These are phyloP conservation scores for Annulohypoxylon stygium DNA, from an alignment of 495 filamentous ascomycete species.

Conservation along the genomic window DNA sequence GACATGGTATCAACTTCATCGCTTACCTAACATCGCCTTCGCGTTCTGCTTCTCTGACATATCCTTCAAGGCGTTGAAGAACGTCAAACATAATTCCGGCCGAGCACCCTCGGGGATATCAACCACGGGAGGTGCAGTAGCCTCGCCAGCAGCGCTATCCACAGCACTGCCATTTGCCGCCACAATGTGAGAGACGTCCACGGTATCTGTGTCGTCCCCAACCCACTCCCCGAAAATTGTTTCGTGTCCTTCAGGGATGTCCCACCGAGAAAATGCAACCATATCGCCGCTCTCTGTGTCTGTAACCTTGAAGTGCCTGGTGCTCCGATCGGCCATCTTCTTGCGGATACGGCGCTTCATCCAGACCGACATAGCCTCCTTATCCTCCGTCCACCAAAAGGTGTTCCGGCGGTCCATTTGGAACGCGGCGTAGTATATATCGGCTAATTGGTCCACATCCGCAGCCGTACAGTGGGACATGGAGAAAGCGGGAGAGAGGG, in stretches of 20 bases:
- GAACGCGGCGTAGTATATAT: conserved; percentile 45
- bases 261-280: conserved; percentile 49
- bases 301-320: conserved; percentile 46
- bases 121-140: neutral
- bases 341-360: conserved; percentile 36
- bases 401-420: conserved; percentile 33
- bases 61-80: conserved; percentile 36
- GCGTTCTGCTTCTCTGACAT: conserved; percentile 45
- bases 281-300: conserved; percentile 35
- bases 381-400: conserved; percentile 49
- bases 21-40: conserved; percentile 48
- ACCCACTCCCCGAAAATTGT: conserved; percentile 41
- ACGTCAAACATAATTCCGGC: conserved; percentile 29
- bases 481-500: conserved; percentile 33
- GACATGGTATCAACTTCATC: neutral
- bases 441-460: conserved; percentile 35
- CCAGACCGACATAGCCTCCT: conserved; percentile 42
- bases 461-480: conserved; percentile 36
- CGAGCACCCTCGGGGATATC: conserved; percentile 35
- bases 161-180: neutral
- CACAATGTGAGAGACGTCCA: conserved; percentile 1
- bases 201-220: conserved; percentile 11
- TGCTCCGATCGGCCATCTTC: conserved; percentile 41
- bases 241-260: conserved; percentile 46
- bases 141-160: conserved; percentile 19